phyloP scores from a whole-genome alignment of 306 rosid genomes.

The Gleditsia sinensis region DNA sequence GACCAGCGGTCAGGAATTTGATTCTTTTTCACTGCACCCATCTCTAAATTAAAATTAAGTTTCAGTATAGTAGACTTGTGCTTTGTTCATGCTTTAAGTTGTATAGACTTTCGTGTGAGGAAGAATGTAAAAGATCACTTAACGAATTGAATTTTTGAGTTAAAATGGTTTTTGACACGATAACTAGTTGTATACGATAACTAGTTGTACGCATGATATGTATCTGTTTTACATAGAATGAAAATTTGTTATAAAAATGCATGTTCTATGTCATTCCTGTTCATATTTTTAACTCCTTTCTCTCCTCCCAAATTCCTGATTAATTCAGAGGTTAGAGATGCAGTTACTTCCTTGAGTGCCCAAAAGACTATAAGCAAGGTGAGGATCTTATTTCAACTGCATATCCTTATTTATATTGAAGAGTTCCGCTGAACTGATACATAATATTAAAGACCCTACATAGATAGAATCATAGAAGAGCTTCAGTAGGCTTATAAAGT shows the following conservation, averaged over 20 bases:
- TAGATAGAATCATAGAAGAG: background rate
- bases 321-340: slow-evolving; percentile 72
- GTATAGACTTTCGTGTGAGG: too few relatives aligned
- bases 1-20: too few relatives aligned
- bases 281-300: slow-evolving; percentile 1
- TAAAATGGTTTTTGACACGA: too few relatives aligned
- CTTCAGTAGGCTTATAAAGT: background rate
- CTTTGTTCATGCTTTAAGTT: too few relatives aligned
- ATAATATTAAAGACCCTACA: background rate
- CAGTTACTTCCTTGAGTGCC: slow-evolving; percentile 57
- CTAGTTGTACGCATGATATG: background rate
- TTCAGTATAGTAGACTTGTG: too few relatives aligned
- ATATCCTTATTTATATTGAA: background rate
- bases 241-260: slow-evolving; percentile 2
- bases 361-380: slow-evolving; percentile 76
- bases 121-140: too few relatives aligned
- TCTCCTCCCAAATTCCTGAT: background rate
- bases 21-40: too few relatives aligned
- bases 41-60: too few relatives aligned
- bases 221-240: background rate
- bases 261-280: background rate
- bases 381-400: slow-evolving; percentile 10
- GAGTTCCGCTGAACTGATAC: background rate
- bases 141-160: too few relatives aligned
- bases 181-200: too few relatives aligned